Percentiles rank a stretch among this genome's conserved stretches.
Conservation (phyloP, 2,329 filamentous ascomycete species). For the Aspergillus oerlinghausenensis region DNA sequence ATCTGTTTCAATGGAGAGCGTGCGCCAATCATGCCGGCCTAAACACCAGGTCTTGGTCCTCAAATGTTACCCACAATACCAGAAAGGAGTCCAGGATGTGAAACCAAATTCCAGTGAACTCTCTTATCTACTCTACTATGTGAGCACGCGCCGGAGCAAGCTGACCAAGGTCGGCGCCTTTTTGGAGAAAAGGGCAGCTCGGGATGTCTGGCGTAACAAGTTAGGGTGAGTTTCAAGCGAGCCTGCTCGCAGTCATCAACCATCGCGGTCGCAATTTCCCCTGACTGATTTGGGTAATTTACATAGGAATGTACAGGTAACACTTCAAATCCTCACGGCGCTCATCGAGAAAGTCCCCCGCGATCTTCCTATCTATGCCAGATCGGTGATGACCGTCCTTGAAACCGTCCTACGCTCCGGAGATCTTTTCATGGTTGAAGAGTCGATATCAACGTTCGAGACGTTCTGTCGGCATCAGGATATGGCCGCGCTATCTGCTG, state of each 20-base stretch:
- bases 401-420: conserved; percentile 76
- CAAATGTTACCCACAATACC: conserved; percentile 92
- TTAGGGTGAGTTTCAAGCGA: conserved; percentile 63
- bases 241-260: neutral
- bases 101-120: conserved; percentile 96
- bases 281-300: conserved; percentile 6
- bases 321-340: conserved; percentile 83
- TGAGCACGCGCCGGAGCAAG: conserved; percentile 88
- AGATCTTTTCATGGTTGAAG: conserved; percentile 90
- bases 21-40: conserved; percentile 65
- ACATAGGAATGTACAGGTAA: conserved; percentile 82
- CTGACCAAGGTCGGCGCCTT: conserved; percentile 94
- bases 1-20: conserved; percentile 47
- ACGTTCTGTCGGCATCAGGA: conserved; percentile 88
- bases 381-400: conserved; percentile 78
- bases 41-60: conserved; percentile 96
- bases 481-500: conserved; percentile 74
- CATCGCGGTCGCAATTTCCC: conserved; percentile 8
- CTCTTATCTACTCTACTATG: conserved; percentile 95
- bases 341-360: conserved; percentile 90
- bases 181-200: conserved; percentile 86
- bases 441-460: conserved; percentile 79
- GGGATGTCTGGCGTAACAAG: conserved; percentile 82
- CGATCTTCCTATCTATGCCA: conserved; percentile 83
- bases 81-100: conserved; percentile 86